Base-by-base conservation (phyloP, 371 early-diverging fungal genomes). In the Mucor sp. region DNA sequence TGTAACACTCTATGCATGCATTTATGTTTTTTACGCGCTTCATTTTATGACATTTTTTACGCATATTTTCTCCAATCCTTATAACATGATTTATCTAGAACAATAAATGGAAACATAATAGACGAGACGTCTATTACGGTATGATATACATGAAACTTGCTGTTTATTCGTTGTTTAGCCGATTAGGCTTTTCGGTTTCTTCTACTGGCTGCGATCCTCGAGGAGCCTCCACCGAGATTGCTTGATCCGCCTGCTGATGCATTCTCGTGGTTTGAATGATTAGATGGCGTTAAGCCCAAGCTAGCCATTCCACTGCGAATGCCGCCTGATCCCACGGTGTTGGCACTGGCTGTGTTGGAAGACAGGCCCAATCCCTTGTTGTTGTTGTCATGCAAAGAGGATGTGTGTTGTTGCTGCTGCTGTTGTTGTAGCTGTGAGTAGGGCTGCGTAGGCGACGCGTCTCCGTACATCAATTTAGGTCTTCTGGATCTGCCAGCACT, bases 301-400 rank as follows among this genome's bases (percentile, higher is more conserved):
- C 66, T 68, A n/a, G 69, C 63, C 69, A 73, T 73, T 2, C 69
- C 73, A 37, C 32, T 65, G 1, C 73, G 62, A 44, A 73, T 73
- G 4, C 73, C 73, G 21, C 71, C 60, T 2, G 28, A 6, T 12
- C 44, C 39, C 1, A 50, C 60, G 14, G 30, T 28, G 3, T 32
- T n/a, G 30, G 37, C 28, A 60, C 33, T 60, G 17, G 12, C 30
- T 32, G 55, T n/a, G 21, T 14, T 53, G 19, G 32, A 28, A 2
- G 43, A 47, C 0, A 67, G 60, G 7, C 72, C 72, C 47, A 64
- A 28, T 35, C 72, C 72, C 30, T 64, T 71, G 23, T 60, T 68
- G 3, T 68, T 23, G 9, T 47, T 15, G n/a, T n/a, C n/a, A n/a
- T n/a, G n/a, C 2, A 35, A 32, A 5, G 41, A n/a, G 4, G 62